phyloP scores from a whole-genome alignment of 1,284 basidiomycete species.

The Phellinidium pouzarii region DNA sequence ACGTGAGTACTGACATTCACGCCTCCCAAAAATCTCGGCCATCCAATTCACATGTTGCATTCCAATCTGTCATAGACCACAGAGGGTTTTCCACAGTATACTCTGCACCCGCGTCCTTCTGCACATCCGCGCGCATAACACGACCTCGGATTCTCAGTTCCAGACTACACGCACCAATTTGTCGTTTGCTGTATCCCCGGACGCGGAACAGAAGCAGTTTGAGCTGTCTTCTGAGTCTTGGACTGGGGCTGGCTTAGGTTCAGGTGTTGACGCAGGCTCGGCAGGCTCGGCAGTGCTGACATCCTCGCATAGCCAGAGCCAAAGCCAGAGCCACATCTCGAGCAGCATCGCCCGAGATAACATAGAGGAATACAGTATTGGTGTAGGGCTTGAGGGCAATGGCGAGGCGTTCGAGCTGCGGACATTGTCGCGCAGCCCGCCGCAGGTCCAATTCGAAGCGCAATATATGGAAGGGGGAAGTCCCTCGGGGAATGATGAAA shows the following conservation, averaged over 20 bases:
- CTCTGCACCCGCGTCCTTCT: slow-evolving; percentile 37
- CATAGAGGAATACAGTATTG: not conserved
- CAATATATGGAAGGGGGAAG: not conserved
- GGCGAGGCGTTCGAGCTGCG: not conserved
- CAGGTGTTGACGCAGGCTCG: not conserved
- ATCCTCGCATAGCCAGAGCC: not conserved
- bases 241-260: not conserved
- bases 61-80: slow-evolving; percentile 26
- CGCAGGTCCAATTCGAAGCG: not conserved
- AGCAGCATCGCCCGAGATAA: not conserved
- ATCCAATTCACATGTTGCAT: not conserved
- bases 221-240: not conserved
- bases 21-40: not conserved
- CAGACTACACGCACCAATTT: not conserved
- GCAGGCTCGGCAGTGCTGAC: not conserved
- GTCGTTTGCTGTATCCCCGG: slow-evolving; percentile 1
- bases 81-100: slow-evolving; percentile 38
- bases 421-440: not conserved
- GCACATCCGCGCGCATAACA: slow-evolving; percentile 27
- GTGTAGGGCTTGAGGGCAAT: not conserved
- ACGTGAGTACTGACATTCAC: slow-evolving; percentile 26
- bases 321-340: not conserved
- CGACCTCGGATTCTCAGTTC: slow-evolving; percentile 1
- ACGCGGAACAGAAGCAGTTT: not conserved
- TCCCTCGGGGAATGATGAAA: not conserved